A percentile compares a stretch with the other conserved stretches of the same genome.
phyloP scores from a whole-genome alignment of 1,139 yeast species.

The Kodamaea sp. region DNA sequence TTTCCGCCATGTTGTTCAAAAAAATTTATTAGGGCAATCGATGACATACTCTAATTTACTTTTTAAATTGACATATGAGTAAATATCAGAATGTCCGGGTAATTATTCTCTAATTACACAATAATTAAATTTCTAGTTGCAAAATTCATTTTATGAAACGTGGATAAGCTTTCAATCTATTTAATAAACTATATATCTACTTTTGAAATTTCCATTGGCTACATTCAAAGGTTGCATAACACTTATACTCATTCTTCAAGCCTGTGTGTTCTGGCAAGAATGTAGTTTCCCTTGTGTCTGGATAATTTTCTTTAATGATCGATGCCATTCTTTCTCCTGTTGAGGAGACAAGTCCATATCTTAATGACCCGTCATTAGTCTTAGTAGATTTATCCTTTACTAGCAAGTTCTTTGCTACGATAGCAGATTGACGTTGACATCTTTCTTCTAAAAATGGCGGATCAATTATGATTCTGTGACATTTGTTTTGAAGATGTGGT shows the following conservation, averaged over 20 bases:
- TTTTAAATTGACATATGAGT: background rate
- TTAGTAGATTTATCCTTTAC: conserved; percentile 33
- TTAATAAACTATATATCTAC: background rate
- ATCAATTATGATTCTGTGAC: conserved; percentile 75
- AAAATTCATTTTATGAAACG: background rate
- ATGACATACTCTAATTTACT: conserved; percentile 3
- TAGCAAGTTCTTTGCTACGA: conserved; percentile 62
- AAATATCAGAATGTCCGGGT: conserved; percentile 8
- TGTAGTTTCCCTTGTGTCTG: conserved; percentile 58
- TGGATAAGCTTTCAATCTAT: background rate
- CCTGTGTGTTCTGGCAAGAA: conserved; percentile 83
- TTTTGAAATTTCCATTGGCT: conserved; percentile 30
- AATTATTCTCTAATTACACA: background rate
- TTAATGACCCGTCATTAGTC: conserved; percentile 39
- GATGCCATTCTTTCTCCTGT: conserved; percentile 87
- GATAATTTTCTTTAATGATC: conserved; percentile 57
- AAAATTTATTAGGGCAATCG: conserved; percentile 8
- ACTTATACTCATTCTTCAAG: conserved; percentile 79
- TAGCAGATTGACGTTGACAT: conserved; percentile 73
- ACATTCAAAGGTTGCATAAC: conserved; percentile 73
- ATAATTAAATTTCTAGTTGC: background rate
- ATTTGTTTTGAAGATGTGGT: conserved; percentile 52
- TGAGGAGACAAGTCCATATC: conserved; percentile 60
- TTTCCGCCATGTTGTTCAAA: conserved; percentile 9
- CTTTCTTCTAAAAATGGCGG: conserved; percentile 84